Base-by-base conservation (phyloP, 202 grass and related monocot species). In the Digitaria exilis region DNA sequence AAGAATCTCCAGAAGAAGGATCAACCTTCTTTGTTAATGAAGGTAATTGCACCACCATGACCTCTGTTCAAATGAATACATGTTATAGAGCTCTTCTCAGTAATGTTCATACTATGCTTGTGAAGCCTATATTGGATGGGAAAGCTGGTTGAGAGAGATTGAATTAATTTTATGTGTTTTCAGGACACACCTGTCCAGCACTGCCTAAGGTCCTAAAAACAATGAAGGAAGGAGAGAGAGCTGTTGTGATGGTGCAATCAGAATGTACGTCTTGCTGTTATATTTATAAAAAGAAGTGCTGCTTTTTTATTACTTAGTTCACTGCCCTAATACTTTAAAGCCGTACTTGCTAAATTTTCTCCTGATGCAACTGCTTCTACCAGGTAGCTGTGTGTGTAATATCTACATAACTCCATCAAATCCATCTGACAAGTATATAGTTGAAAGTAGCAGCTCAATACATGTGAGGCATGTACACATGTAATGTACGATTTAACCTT, bases 221-320 rank as follows among this genome's bases (percentile, higher is more conserved):
- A 24, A 87, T 82, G 85, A 82, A 69, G 75, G 49, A 25, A 77
- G 85, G 85, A 81, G 85, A 87, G 41, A 87, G 52, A 26, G 79
- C 65, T 82, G 16, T 64, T 82, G 79, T 82, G 22, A 82, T 75
- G 44, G 73, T 82, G 46, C 85, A 82, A 45, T 73, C 85, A 70
- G 65, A 78, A 82, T 82, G 79, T 78, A 78, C 26, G 79, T 71
- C 13, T 76, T 10, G 6, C 32, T 34, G 24, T 15, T 6, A 30
- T 22, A 49, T 42, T 8, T 21, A 9, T n/a, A 30, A 11, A 19
- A 17, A 34, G 17, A 29, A 31, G 28, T 7, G 26, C 28, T 31
- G 14, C 59, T 6, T 62, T 62, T 4, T 62, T 28, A 14, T 26
- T 59, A 26, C 11, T 59, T 28, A 1, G 24, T 59, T 59, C 54